Evolutionary conservation across 345 rosid species (phyloP), one percentile per base, ranked within the genome.

Genomic region (Laguncularia racemosa): DNA sequence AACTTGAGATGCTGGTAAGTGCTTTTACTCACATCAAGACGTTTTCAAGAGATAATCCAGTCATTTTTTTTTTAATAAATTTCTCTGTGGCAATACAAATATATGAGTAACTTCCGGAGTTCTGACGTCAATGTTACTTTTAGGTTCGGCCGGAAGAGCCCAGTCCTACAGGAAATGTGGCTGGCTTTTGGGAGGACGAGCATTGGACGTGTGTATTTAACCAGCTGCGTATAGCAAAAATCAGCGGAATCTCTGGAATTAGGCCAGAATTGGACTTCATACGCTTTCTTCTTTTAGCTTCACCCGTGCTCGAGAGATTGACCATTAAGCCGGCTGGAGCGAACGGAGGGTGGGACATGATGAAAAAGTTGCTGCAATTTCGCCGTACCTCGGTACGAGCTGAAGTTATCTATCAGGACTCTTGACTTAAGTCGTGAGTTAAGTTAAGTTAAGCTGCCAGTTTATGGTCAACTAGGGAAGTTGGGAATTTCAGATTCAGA

Each of bases 71-170:
- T n/a, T n/a, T n/a, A n/a, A 16, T 16, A 50, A 6, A 16, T 16
- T 15, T 50, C 21, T n/a, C 16, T 9, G 5, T 23, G 28, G 18
- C 53, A 50, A 13, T 50, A 50, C 3, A 7, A 33, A 33, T 33
- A 33, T 33, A 33, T 33, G 40, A 26, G 6, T 26, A 26, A 26
- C 28, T 26, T 49, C 20, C 20, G 16, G 52, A 48, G 23, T 20
- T 50, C 46, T 66, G 55, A 67, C 46, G 48, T 53, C 49, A 53
- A 46, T 18, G 21, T 44, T 45, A 52, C 10, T 26, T 57, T 58
- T 55, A 82, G 92, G 86, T 77, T 63, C 84, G 86, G 16, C 73
- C 78, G 0, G 86, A 82, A 63, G 86, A 77, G 52, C 74, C 69
- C 48, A n/a, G 59, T 43, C 11, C 45, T 26, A 17, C 14, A 3